Percentiles rank a stretch among this genome's conserved stretches.
These are phyloP conservation scores for Sapria himalayana DNA, from an alignment of 345 rosid species.

Conservation along the genomic window DNA sequence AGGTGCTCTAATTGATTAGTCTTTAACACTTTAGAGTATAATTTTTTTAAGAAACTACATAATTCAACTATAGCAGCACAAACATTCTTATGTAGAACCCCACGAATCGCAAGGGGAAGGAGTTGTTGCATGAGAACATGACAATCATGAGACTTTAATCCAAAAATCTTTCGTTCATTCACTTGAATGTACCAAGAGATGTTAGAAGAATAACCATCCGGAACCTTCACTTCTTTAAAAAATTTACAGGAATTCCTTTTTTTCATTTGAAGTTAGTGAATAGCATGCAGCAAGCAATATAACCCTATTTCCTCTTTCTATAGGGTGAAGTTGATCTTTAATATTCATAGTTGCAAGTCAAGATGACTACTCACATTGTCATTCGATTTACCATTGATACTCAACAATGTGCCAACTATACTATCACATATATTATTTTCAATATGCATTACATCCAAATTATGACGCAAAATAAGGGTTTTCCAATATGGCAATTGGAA, in stretches of 20 bases:
- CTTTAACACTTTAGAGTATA: background rate
- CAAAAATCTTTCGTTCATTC: background rate
- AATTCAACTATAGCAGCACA: background rate
- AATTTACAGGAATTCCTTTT: background rate
- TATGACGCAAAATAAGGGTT: background rate
- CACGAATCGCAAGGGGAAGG: slow-evolving; percentile 1
- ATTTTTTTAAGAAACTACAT: background rate
- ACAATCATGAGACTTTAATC: slow-evolving; percentile 5
- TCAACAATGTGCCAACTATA: background rate
- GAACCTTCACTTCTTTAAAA: background rate
- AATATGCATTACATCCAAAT: slow-evolving; percentile 5
- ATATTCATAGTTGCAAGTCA: background rate
- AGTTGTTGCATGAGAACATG: slow-evolving; percentile 5
- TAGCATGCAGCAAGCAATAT: background rate
- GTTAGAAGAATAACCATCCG: slow-evolving; percentile 2
- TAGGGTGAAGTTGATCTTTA: background rate
- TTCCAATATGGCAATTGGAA: slow-evolving; percentile 1
- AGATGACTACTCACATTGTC: background rate
- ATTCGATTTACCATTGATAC: background rate
- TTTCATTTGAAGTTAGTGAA: background rate
- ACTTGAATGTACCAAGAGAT: background rate
- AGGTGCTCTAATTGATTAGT: background rate
- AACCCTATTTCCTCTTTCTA: background rate
- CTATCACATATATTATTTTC: slow-evolving; percentile 8
- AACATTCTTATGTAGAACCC: background rate